A percentile compares a stretch with the other conserved stretches of the same genome.
Conservation (phyloP, 768 basidiomycete species). For the Auricularia auricula-judae region DNA sequence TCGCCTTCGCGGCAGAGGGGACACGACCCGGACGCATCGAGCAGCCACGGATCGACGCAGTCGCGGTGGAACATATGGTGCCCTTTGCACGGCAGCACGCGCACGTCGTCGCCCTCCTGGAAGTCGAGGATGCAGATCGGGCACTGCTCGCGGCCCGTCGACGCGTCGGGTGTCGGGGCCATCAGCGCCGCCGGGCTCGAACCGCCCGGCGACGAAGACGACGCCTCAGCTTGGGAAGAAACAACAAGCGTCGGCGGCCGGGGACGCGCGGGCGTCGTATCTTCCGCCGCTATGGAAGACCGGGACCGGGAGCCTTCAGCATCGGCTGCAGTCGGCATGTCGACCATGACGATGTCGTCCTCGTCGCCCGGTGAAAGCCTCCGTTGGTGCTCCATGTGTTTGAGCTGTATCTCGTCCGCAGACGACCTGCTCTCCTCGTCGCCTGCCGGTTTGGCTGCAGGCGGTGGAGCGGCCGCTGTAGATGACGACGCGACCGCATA, state of each 20-base stretch:
- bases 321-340: neutral
- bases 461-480: neutral
- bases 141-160: conserved; percentile 74
- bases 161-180: conserved; percentile 43
- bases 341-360: neutral
- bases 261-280: conserved; percentile 20
- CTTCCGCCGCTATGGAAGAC: neutral
- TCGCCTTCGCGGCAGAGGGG: conserved; percentile 86
- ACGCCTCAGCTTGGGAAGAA: neutral
- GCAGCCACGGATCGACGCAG: conserved; percentile 90
- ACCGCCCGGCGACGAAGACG: conserved; percentile 3
- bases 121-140: conserved; percentile 95
- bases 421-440: neutral
- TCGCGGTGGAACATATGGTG: conserved; percentile 82
- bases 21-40: conserved; percentile 82
- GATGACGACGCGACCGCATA: conserved; percentile 19
- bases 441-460: neutral
- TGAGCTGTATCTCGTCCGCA: neutral
- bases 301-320: neutral
- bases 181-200: conserved; percentile 16
- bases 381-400: neutral
- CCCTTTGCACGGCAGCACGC: conserved; percentile 84
- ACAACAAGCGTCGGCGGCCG: neutral
- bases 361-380: neutral
- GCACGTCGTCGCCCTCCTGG: conserved; percentile 84